phyloP scores from a whole-genome alignment of 2,329 filamentous ascomycete genomes.

The Colletotrichum filicis region DNA sequence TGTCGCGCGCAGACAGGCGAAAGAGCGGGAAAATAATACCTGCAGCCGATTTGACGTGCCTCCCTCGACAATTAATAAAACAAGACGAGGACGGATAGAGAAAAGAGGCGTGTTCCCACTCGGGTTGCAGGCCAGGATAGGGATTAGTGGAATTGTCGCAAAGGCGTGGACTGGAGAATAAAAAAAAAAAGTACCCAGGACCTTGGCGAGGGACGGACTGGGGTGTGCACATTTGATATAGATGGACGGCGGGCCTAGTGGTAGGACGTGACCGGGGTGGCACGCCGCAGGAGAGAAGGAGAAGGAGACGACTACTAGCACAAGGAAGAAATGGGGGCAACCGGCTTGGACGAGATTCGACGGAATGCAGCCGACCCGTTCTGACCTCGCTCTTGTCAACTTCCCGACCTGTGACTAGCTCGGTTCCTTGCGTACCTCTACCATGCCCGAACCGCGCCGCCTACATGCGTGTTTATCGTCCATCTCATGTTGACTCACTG shows the following conservation, averaged over 20 bases:
- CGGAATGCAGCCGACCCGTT: conserved; percentile 19
- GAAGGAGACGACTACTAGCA: background rate
- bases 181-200: conserved; percentile 2
- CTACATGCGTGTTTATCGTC: background rate
- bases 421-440: background rate
- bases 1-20: background rate
- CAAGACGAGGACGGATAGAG: background rate
- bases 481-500: background rate
- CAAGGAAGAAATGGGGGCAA: background rate
- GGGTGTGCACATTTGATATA: conserved; percentile 30
- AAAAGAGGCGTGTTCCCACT: conserved; percentile 26
- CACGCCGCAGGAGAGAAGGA: background rate
- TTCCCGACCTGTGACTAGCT: conserved; percentile 25
- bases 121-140: conserved; percentile 24
- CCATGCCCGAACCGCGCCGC: conserved; percentile 2
- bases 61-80: conserved; percentile 16
- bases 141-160: conserved; percentile 10
- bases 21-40: background rate
- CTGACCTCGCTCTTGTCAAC: conserved; percentile 19
- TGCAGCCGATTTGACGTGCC: background rate
- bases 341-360: background rate
- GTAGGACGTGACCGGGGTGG: background rate
- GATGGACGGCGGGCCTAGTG: background rate
- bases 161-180: background rate
- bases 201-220: conserved; percentile 14